phyloP scores from a whole-genome alignment of 176 grass and related monocot genomes.

The Triticum timopheevii region DNA sequence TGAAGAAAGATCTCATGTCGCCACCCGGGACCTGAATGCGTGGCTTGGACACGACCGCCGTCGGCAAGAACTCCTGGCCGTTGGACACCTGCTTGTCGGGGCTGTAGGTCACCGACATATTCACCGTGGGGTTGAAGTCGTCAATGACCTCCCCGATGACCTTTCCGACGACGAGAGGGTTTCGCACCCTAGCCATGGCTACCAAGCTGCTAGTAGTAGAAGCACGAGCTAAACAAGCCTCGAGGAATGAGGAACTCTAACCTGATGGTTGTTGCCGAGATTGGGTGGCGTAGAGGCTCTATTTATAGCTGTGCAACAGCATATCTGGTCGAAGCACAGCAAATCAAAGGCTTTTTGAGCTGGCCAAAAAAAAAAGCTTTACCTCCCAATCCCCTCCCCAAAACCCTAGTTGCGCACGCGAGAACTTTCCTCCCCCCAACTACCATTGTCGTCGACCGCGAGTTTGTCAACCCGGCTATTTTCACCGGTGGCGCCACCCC shows the following conservation, averaged over 20 bases:
- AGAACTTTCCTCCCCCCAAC: too few relatives aligned
- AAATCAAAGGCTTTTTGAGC: too few relatives aligned
- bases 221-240: neutral
- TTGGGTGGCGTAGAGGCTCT: slow-evolving; percentile 27
- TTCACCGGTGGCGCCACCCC: too few relatives aligned
- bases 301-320: slow-evolving; percentile 54
- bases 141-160: neutral
- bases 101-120: neutral
- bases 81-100: slow-evolving; percentile 4
- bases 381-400: too few relatives aligned
- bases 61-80: neutral
- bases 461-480: too few relatives aligned
- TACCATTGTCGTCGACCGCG: too few relatives aligned
- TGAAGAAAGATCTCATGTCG: slow-evolving; percentile 1
- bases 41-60: neutral
- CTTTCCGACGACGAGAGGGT: neutral
- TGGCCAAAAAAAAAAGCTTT: too few relatives aligned
- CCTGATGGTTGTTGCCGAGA: slow-evolving; percentile 2
- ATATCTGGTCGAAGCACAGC: too few relatives aligned
- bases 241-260: neutral
- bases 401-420: too few relatives aligned
- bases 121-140: neutral
- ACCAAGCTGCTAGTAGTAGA: neutral
- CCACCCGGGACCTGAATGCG: neutral
- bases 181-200: neutral